Conservation (phyloP, 176 grass and related monocot species). For the Aegilops speltoides region DNA sequence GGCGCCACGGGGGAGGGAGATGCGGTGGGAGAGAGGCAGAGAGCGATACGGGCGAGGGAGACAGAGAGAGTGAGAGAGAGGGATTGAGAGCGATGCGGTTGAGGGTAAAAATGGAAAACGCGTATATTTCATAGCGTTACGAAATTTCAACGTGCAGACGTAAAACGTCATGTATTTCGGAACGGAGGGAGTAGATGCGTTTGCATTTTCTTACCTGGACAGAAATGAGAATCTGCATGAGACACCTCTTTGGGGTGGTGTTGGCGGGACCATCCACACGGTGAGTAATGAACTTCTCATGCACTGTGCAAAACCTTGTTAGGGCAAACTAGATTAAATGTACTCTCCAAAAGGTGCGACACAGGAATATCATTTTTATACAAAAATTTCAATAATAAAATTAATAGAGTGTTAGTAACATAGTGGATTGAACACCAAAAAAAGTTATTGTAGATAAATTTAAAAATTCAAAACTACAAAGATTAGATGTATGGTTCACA, state of each 20-base stretch:
- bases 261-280: background rate
- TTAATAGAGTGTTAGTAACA: background rate
- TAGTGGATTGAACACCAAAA: too few relatives aligned
- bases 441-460: background rate
- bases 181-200: background rate
- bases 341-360: too few relatives aligned
- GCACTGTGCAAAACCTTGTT: too few relatives aligned
- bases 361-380: background rate
- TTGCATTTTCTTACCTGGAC: conserved; percentile 6
- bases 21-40: too few relatives aligned
- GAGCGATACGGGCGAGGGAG: too few relatives aligned
- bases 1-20: too few relatives aligned
- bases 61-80: too few relatives aligned
- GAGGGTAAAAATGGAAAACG: too few relatives aligned
- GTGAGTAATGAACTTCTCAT: background rate
- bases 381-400: background rate
- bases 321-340: background rate
- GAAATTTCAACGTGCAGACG: too few relatives aligned
- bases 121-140: too few relatives aligned
- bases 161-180: too few relatives aligned
- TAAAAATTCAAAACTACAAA: background rate
- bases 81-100: too few relatives aligned
- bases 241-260: conserved; percentile 11
- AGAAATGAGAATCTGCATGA: background rate
- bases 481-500: background rate